Conservation (phyloP, 2,329 filamentous ascomycete genomes). For the Septoria linicola region DNA sequence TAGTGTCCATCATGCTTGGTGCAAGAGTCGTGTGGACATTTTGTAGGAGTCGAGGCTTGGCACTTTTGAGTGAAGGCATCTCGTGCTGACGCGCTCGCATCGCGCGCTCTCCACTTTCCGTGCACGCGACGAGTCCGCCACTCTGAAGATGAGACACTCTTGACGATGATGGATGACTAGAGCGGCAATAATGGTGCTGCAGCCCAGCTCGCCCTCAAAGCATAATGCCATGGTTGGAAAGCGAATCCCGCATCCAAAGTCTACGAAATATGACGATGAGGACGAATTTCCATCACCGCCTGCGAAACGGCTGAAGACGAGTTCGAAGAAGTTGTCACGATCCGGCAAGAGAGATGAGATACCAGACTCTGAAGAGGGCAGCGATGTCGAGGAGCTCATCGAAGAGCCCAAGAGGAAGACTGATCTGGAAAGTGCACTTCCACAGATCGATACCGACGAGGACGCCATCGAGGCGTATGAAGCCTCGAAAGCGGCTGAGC, state of each 20-base stretch:
- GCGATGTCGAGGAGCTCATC: slow-evolving; percentile 31
- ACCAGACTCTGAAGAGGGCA: slow-evolving; percentile 37
- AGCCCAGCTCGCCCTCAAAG: slow-evolving; percentile 44
- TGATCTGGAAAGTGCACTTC: slow-evolving; percentile 70
- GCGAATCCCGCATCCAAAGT: slow-evolving; percentile 46
- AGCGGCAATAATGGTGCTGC: slow-evolving; percentile 37
- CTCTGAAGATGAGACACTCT: neutral
- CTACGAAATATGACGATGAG: slow-evolving; percentile 44
- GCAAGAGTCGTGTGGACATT: too few species aligned
- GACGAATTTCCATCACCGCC: slow-evolving; percentile 40
- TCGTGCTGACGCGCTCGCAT: slow-evolving; percentile 10
- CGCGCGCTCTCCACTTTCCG: neutral
- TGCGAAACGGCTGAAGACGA: slow-evolving; percentile 41
- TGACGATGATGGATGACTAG: neutral
- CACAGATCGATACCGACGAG: slow-evolving; percentile 63
- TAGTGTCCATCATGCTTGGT: too few species aligned
- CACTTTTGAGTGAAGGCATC: neutral
- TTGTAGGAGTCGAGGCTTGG: too few species aligned
- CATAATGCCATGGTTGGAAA: slow-evolving; percentile 51
- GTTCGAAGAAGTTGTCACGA: slow-evolving; percentile 26
- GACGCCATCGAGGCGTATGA: slow-evolving; percentile 80
- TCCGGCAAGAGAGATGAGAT: slow-evolving; percentile 24
- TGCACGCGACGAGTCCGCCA: neutral
- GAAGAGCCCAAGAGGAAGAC: slow-evolving; percentile 50
- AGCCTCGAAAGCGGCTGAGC: slow-evolving; percentile 59